Base-by-base conservation (phyloP, 345 rosid genomes). In the Mallotus nudiflorus region DNA sequence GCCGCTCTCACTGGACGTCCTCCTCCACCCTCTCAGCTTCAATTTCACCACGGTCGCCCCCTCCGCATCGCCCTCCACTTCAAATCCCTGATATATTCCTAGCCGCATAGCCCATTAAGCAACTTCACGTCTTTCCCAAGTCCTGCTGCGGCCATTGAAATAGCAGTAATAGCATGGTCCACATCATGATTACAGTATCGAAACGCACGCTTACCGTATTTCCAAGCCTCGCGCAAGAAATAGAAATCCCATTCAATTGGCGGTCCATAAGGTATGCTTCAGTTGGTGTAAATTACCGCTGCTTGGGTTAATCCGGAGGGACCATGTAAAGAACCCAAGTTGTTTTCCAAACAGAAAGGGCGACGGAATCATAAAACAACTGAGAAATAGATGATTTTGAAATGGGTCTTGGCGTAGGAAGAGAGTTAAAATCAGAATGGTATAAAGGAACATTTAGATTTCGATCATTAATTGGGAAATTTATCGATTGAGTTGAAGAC, bases 141-240 rank as follows among this genome's bases (percentile, higher is more conserved):
- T 37, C 70, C 85, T 0, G 90, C 95, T 0, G 98, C 96, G 3
- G 98, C 95, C 59, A 90, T 73, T 19, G 96, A 39, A 67, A 90
- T 68, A 40, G 98, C 90, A 1, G 85, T 92, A 53, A 92, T 74
- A 15, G 95, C 96, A 69, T 92, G 98, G 18, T 96, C 98, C 16
- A 90, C 91, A 58, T 90, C 98, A 64, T 92, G 98, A 69, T 90
- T 92, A 39, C 93, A 92, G 81, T 92, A 90, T 56, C 95, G 69
- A 71, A 90, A 86, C 16, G 95, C 96, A 1, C 98, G 84, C 56
- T 92, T 95, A 1, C 98, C 98, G 64, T 92, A 92, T 79, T 92
- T 90, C 98, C 98, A 92, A 4, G 96, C 98, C 78, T 92, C 98
- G 3, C 95, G 88, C 98, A 96, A 92, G 65, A 92, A 87, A 39